Evolutionary conservation across 495 filamentous ascomycete genomes (phyloP).

Genomic region (Aspergillus sclerotiicarbonarius): DNA sequence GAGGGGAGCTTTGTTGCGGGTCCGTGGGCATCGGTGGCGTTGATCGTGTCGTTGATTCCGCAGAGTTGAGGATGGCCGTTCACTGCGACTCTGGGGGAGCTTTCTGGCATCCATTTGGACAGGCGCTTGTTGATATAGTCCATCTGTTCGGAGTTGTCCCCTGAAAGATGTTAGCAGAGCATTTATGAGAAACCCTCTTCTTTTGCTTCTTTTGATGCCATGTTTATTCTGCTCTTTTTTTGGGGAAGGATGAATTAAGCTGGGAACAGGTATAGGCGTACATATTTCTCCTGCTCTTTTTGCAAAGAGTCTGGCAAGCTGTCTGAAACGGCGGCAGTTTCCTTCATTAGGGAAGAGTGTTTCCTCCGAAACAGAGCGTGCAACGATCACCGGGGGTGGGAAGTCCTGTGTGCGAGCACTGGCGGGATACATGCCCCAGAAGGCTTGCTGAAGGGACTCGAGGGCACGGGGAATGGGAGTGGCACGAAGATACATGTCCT

Average conservation of each 20-base stretch:
- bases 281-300: slow-evolving; percentile 75
- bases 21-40: slow-evolving; percentile 83
- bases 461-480: slow-evolving; percentile 83
- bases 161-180: slow-evolving; percentile 22
- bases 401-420: slow-evolving; percentile 62
- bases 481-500: slow-evolving; percentile 79
- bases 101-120: slow-evolving; percentile 81
- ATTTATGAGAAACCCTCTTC: neutral
- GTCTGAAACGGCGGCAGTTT: slow-evolving; percentile 79
- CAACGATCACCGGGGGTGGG: slow-evolving; percentile 71
- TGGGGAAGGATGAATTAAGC: too few species aligned
- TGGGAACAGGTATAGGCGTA: slow-evolving; percentile 28
- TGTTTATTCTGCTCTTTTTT: neutral
- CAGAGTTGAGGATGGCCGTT: slow-evolving; percentile 80
- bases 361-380: slow-evolving; percentile 71
- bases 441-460: slow-evolving; percentile 86
- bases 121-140: slow-evolving; percentile 71
- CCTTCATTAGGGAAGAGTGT: slow-evolving; percentile 89
- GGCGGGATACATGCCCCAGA: slow-evolving; percentile 83
- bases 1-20: slow-evolving; percentile 70
- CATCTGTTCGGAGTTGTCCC: slow-evolving; percentile 82
- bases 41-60: slow-evolving; percentile 93
- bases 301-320: slow-evolving; percentile 77
- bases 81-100: slow-evolving; percentile 65
- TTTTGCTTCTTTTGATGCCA: neutral